Evolutionary conservation across 805 yeast species (phyloP), one percentile per base, ranked within the genome.

Genomic region (Cyberlindnera japonica): DNA sequence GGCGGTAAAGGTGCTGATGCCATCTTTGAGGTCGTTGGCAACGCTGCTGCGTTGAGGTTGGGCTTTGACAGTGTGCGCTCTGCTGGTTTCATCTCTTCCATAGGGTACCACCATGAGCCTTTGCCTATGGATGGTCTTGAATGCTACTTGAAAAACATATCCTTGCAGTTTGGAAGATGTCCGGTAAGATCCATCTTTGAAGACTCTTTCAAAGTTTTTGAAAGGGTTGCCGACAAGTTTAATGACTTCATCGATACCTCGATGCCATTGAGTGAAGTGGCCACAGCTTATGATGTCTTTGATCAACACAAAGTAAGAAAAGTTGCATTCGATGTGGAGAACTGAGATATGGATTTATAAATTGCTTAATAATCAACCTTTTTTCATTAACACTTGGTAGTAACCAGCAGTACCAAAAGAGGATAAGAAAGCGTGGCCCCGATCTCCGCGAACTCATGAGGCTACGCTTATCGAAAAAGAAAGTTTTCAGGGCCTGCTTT

Each of bases 141-240:
- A 37, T 75, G 80, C 43, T 79, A 79, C 49, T 54, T 70, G 53
- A 79, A 79, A 53, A 75, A 77, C 45, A 61, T 77, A 41, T 72
- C 74, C 10, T 50, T 78, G 30, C 78, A 79, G 23, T 79, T 79
- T 55, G 85, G 85, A 4, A 58, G 84, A 51, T 79, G 84, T 56
- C 83, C 81, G 28, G 75, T 75, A 4, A 70, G 79, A 68, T 67
- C 81, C 2, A 61, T 77, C 27, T 79, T 74, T 51, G 67, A 61
- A 10, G 81, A 77, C 31, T 67, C 83, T 0, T 62, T 77, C 24
- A 63, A 65, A 30, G 62, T 73, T 0, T 76, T 79, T 53, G 69
- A 67, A 38, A 47, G 53, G 13, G 61, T 75, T 35, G 67, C 73
- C 27, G 55, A 54, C 24, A 67, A 71, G 41, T 75, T 78, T 46